phyloP scores from a whole-genome alignment of 2,329 filamentous ascomycete genomes.

The Phialophora macrospora region DNA sequence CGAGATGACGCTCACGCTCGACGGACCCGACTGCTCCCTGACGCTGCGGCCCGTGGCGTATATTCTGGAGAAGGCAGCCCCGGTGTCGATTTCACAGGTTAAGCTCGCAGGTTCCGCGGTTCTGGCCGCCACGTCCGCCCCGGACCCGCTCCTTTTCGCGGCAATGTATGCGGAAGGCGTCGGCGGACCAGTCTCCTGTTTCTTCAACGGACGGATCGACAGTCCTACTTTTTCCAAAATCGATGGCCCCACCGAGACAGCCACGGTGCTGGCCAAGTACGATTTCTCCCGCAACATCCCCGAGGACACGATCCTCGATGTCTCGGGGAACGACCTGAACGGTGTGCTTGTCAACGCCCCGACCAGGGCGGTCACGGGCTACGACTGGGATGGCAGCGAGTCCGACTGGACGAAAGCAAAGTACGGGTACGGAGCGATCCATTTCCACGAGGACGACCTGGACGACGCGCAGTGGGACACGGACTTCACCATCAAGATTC shows the following conservation, averaged over 20 bases:
- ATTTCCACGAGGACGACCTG: slow-evolving; percentile 49
- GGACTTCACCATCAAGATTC: slow-evolving; percentile 43
- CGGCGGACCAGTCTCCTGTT: slow-evolving; percentile 13
- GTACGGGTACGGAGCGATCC: slow-evolving; percentile 47
- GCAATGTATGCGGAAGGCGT: slow-evolving; percentile 12
- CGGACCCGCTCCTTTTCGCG: slow-evolving; percentile 14
- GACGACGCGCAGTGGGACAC: slow-evolving; percentile 47
- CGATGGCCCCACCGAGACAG: slow-evolving; percentile 21
- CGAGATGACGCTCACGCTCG: slow-evolving; percentile 15
- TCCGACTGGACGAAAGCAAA: slow-evolving; percentile 45
- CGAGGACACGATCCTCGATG: slow-evolving; percentile 40
- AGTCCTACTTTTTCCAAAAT: slow-evolving; percentile 37
- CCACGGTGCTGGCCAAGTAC: slow-evolving; percentile 22
- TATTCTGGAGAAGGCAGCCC: slow-evolving; percentile 13
- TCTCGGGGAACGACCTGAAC: slow-evolving; percentile 40
- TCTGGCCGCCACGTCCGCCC: neutral
- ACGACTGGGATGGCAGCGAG: slow-evolving; percentile 45
- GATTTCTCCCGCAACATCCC: slow-evolving; percentile 31
- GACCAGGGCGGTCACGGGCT: slow-evolving; percentile 43
- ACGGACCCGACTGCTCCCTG: slow-evolving; percentile 3
- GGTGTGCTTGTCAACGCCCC: slow-evolving; percentile 45
- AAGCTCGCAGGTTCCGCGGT: neutral
- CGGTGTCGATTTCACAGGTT: neutral
- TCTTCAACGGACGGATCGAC: slow-evolving; percentile 34
- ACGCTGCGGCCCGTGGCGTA: slow-evolving; percentile 14